phyloP scores from a whole-genome alignment of 2,329 filamentous ascomycete species.

The Sphaerulina vaccinii region DNA sequence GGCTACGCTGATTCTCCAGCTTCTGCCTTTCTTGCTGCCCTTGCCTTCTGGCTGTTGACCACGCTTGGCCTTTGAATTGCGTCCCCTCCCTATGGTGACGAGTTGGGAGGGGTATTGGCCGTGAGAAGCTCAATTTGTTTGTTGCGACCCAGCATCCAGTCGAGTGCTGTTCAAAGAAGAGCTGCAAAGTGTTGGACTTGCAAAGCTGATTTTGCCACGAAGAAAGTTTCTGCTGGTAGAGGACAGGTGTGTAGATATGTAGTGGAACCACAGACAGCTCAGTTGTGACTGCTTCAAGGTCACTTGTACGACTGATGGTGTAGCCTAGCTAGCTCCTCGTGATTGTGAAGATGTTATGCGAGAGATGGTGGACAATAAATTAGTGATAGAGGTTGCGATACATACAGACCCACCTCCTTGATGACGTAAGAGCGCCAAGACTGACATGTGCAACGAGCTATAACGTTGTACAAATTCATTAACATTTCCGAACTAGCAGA shows the following conservation, averaged over 20 bases:
- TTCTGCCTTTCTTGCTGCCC: constrained; percentile 26
- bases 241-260: neutral
- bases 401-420: too few species aligned
- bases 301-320: too few species aligned
- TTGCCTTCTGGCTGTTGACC: constrained; percentile 33
- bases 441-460: too few species aligned
- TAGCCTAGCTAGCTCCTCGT: too few species aligned
- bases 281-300: neutral
- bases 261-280: constrained; percentile 7
- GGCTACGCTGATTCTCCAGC: constrained; percentile 25
- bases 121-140: constrained; percentile 16
- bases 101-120: constrained; percentile 37
- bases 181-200: neutral
- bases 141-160: neutral
- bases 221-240: constrained; percentile 10
- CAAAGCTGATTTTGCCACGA: constrained; percentile 15
- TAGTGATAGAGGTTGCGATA: too few species aligned
- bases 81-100: constrained; percentile 53
- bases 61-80: constrained; percentile 47
- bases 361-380: too few species aligned
- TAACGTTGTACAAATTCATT: too few species aligned
- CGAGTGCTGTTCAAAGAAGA: neutral
- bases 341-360: too few species aligned
- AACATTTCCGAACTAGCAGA: too few species aligned
- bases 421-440: too few species aligned